A percentile compares a stretch with the other conserved stretches of the same genome.
Conservation (phyloP, 1,284 basidiomycete species). For the Vanrija humicola region DNA sequence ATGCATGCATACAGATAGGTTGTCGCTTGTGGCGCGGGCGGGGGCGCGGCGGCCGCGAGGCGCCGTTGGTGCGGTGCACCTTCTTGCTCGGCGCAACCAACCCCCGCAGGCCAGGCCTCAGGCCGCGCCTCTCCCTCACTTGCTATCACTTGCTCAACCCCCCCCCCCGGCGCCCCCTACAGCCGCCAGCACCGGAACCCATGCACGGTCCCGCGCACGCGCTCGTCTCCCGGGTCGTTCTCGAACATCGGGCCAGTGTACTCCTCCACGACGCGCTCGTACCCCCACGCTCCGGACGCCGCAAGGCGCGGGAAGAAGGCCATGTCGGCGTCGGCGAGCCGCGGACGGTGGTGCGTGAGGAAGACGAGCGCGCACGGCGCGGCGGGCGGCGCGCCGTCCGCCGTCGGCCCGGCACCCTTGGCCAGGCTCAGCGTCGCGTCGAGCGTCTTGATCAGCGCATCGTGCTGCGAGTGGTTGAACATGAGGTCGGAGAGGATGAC, state of each 20-base stretch:
- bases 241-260: conserved; percentile 79
- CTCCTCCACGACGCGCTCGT: conserved; percentile 67
- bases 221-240: conserved; percentile 71
- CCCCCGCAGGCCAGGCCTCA: no score
- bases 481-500: conserved; percentile 83
- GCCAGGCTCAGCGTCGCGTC: conserved; percentile 50
- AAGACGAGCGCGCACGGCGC: conserved; percentile 74
- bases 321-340: conserved; percentile 77
- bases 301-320: conserved; percentile 63
- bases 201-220: conserved; percentile 59
- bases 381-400: conserved; percentile 1
- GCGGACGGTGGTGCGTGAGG: conserved; percentile 86
- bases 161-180: conserved; percentile 9
- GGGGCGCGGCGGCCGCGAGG: no score
- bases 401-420: background rate
- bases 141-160: conserved; percentile 8
- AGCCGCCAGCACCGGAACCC: conserved; percentile 45
- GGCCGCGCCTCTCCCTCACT: background rate
- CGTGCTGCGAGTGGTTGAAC: conserved; percentile 62
- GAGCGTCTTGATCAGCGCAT: conserved; percentile 74
- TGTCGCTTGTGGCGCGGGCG: no score
- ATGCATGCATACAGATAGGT: no score
- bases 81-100: no score
- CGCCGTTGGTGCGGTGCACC: no score
- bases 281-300: conserved; percentile 66